These are phyloP conservation scores for Puccinia triticina DNA, from an alignment of 1,284 basidiomycete species.

Conservation along the genomic window DNA sequence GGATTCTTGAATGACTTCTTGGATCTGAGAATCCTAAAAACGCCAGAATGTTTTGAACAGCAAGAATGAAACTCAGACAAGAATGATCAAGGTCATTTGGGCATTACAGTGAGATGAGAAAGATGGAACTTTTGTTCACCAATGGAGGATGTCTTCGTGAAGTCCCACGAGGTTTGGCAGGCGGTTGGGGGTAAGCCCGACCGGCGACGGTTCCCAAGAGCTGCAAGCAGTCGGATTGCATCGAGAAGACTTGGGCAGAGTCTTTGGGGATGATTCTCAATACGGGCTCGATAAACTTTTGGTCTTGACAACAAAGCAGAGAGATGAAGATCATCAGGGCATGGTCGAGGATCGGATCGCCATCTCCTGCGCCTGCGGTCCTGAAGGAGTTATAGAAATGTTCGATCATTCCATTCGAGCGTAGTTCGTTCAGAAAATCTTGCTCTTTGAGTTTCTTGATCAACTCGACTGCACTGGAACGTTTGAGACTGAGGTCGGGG, in stretches of 20 bases:
- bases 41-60: background rate
- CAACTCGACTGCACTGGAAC: constrained; percentile 32
- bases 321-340: constrained; percentile 29
- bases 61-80: background rate
- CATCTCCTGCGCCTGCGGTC: constrained; percentile 26
- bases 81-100: background rate
- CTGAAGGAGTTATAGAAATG: constrained; percentile 33
- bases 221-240: constrained; percentile 47
- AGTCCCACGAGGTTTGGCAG: background rate
- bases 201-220: constrained; percentile 6
- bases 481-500: constrained; percentile 21
- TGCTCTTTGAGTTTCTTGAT: constrained; percentile 31
- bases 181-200: background rate
- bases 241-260: constrained; percentile 21
- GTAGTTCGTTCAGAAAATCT: constrained; percentile 14
- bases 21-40: constrained; percentile 32
- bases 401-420: constrained; percentile 37
- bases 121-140: background rate
- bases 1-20: constrained; percentile 35
- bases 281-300: constrained; percentile 35
- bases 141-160: constrained; percentile 8
- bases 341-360: constrained; percentile 41
- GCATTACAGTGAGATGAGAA: background rate
- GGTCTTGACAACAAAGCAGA: constrained; percentile 20
- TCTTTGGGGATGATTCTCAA: constrained; percentile 30